Evolutionary conservation across 2,329 filamentous ascomycete species (phyloP).

Genomic region (Nemania sp.): DNA sequence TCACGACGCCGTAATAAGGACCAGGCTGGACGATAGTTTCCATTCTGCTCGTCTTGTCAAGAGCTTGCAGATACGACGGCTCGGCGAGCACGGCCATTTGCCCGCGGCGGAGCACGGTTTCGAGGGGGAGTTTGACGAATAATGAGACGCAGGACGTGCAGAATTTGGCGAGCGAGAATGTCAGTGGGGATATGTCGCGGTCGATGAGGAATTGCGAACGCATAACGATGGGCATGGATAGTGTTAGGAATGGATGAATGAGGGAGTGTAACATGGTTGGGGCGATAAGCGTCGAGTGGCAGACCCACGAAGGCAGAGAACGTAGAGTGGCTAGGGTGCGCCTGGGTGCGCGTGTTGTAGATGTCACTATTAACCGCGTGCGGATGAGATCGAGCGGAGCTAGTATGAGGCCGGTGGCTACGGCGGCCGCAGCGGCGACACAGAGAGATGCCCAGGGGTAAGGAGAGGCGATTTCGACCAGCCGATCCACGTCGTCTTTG

Average conservation of each 20-base stretch:
- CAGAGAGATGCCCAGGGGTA: constrained; percentile 81
- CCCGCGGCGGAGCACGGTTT: constrained; percentile 86
- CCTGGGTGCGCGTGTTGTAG: constrained; percentile 72
- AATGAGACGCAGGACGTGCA: constrained; percentile 78
- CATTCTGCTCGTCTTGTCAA: constrained; percentile 50
- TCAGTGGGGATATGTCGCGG: constrained; percentile 75
- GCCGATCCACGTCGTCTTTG: constrained; percentile 75
- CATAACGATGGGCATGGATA: constrained; percentile 82
- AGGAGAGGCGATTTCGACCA: constrained; percentile 72
- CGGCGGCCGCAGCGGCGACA: constrained; percentile 66
- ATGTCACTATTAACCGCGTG: constrained; percentile 84
- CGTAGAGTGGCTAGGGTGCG: constrained; percentile 79
- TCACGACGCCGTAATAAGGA: constrained; percentile 81
- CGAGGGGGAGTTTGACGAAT: constrained; percentile 83
- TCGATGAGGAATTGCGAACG: constrained; percentile 85
- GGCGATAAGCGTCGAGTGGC: constrained; percentile 69
- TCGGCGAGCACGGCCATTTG: constrained; percentile 74
- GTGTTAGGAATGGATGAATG: constrained; percentile 78
- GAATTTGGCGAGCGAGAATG: constrained; percentile 83
- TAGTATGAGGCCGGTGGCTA: constrained; percentile 77
- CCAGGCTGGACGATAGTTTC: constrained; percentile 81
- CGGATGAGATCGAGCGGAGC: constrained; percentile 88
- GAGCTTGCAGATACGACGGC: constrained; percentile 53
- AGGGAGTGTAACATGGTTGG: constrained; percentile 88
- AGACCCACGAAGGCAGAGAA: constrained; percentile 75